Conservation (phyloP, 371 early-diverging fungal species). For the Mucor saturninus region DNA sequence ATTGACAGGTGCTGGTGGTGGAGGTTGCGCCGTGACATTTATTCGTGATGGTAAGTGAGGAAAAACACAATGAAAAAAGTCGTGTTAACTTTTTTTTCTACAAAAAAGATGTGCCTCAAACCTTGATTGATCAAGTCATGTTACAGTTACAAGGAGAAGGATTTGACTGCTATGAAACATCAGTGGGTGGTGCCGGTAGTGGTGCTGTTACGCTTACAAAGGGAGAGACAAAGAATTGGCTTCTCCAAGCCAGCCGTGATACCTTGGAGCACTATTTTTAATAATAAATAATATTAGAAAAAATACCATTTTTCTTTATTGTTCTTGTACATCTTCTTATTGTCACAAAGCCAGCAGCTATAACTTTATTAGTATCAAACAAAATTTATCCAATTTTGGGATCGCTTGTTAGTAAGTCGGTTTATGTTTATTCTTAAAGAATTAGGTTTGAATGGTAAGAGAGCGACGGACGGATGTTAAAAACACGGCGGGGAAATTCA, state of each 20-base stretch:
- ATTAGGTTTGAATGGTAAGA: too few species aligned
- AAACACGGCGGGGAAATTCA: too few species aligned
- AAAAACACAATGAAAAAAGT: neutral
- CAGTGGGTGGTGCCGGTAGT: conserved; percentile 79
- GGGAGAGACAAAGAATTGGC: conserved; percentile 34
- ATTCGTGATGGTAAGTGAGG: conserved; percentile 67
- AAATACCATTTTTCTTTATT: too few species aligned
- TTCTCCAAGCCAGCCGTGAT: conserved; percentile 30
- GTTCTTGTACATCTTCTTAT: too few species aligned
- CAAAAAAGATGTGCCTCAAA: conserved; percentile 35
- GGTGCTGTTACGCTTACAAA: conserved; percentile 35
- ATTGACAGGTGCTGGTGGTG: conserved; percentile 97
- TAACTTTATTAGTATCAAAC: too few species aligned
- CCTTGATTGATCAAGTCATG: conserved; percentile 46
- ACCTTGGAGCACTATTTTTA: conserved; percentile 33
- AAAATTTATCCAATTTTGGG: too few species aligned
- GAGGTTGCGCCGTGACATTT: conserved; percentile 91
- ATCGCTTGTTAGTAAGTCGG: too few species aligned
- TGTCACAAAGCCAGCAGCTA: too few species aligned
- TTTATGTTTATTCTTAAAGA: too few species aligned
- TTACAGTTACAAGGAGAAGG: conserved; percentile 58
- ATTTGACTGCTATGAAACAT: conserved; percentile 75
- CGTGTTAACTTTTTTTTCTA: neutral
- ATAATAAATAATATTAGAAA: neutral
- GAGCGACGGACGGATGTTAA: too few species aligned